Percentiles rank a stretch among this genome's conserved stretches.
phyloP scores from a whole-genome alignment of 768 basidiomycete genomes.

The Suillus brevipes region DNA sequence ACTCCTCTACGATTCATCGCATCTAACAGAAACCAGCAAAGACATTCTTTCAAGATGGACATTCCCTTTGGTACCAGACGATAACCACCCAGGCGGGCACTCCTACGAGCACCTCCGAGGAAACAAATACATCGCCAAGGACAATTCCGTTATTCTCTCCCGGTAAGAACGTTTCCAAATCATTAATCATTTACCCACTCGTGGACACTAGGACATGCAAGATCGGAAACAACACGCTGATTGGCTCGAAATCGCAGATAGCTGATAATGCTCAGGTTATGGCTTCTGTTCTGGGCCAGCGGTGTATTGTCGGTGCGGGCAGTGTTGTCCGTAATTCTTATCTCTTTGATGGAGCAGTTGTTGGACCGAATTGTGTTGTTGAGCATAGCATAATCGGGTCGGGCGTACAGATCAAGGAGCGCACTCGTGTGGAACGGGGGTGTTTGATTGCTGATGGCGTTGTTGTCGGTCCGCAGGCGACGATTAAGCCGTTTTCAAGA shows the following conservation, averaged over 20 bases:
- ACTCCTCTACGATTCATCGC: background rate
- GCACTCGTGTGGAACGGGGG: slow-evolving; percentile 66
- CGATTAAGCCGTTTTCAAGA: slow-evolving; percentile 66
- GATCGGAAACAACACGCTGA: slow-evolving; percentile 77
- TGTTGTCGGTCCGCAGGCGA: slow-evolving; percentile 70
- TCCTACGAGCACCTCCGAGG: slow-evolving; percentile 85
- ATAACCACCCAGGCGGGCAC: slow-evolving; percentile 83
- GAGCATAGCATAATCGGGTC: slow-evolving; percentile 81
- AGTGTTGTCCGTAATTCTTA: slow-evolving; percentile 75
- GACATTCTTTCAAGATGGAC: slow-evolving; percentile 93
- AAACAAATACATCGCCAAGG: slow-evolving; percentile 85
- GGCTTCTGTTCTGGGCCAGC: slow-evolving; percentile 76
- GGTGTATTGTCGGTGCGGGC: slow-evolving; percentile 71
- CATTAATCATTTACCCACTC: background rate
- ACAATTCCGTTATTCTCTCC: slow-evolving; percentile 77
- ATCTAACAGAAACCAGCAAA: slow-evolving; percentile 52
- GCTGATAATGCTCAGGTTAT: slow-evolving; percentile 64
- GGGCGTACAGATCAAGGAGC: slow-evolving; percentile 69
- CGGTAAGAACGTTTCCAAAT: slow-evolving; percentile 48
- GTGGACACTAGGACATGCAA: slow-evolving; percentile 65
- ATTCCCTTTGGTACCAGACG: slow-evolving; percentile 94
- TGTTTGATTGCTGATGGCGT: slow-evolving; percentile 84
- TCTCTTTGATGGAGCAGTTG: slow-evolving; percentile 73
- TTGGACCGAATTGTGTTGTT: slow-evolving; percentile 73
- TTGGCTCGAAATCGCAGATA: slow-evolving; percentile 77